Conservation (phyloP, 164 flowering plant species). For the Cinnamomum chago region DNA sequence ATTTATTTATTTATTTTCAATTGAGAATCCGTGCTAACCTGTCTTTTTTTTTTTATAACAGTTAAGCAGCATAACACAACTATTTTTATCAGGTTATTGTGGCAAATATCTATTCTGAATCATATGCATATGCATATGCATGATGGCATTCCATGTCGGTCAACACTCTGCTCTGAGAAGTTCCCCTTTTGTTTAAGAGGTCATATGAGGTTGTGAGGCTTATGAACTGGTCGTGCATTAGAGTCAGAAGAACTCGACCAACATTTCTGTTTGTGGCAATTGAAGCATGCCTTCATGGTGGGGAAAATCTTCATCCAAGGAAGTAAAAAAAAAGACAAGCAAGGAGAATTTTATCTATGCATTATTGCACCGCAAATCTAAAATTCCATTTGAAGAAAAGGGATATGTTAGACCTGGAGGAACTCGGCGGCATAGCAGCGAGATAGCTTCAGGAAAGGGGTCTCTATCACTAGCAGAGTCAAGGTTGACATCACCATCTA, state of each 20-base stretch:
- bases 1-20: no score
- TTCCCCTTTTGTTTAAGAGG: background rate
- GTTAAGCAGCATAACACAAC: no score
- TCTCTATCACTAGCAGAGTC: conserved; percentile 55
- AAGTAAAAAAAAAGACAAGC: conserved; percentile 67
- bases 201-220: background rate
- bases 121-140: background rate
- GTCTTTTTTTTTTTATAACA: no score
- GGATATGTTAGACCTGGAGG: conserved; percentile 45
- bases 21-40: no score
- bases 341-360: conserved; percentile 72
- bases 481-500: conserved; percentile 79
- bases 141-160: background rate
- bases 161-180: background rate
- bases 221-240: background rate
- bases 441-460: conserved; percentile 58
- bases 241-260: background rate
- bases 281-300: conserved; percentile 61
- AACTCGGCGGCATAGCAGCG: conserved; percentile 50
- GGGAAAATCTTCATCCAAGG: conserved; percentile 86
- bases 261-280: background rate
- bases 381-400: conserved; percentile 55
- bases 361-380: conserved; percentile 56
- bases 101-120: no score
- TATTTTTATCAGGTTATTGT: no score